phyloP scores from a whole-genome alignment of 345 rosid genomes.

The Corymbia maculata region DNA sequence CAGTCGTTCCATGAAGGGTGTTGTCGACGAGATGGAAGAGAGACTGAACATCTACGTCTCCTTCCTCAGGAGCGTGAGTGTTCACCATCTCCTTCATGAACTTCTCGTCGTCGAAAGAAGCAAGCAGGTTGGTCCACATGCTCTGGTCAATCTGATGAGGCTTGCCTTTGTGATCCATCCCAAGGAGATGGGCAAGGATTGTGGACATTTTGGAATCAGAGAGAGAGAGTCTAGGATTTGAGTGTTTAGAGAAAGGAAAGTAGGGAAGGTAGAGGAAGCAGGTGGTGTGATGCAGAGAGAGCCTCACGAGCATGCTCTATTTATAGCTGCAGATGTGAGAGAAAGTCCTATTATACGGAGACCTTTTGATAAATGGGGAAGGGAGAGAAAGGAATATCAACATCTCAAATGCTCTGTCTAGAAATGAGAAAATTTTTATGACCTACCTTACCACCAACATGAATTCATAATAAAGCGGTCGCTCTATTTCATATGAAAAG shows the following conservation, averaged over 20 bases:
- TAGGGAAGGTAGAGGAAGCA: neutral
- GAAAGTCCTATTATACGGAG: neutral
- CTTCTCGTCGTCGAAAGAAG: neutral
- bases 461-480: neutral
- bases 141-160: neutral
- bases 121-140: neutral
- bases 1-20: neutral
- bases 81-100: neutral
- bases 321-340: neutral
- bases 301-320: neutral
- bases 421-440: neutral
- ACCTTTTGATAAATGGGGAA: neutral
- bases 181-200: neutral
- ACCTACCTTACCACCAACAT: neutral
- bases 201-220: neutral
- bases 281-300: too few relatives aligned
- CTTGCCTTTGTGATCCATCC: neutral
- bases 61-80: slow-evolving; percentile 2
- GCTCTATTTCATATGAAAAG: neutral
- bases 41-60: neutral
- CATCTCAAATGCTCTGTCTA: neutral
- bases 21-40: slow-evolving; percentile 1
- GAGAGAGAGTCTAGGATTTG: neutral
- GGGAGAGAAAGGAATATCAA: neutral
- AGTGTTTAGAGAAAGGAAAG: neutral